These are phyloP conservation scores for Micromonas commoda DNA, from an alignment of 139 green algal genomes.

Conservation along the genomic window DNA sequence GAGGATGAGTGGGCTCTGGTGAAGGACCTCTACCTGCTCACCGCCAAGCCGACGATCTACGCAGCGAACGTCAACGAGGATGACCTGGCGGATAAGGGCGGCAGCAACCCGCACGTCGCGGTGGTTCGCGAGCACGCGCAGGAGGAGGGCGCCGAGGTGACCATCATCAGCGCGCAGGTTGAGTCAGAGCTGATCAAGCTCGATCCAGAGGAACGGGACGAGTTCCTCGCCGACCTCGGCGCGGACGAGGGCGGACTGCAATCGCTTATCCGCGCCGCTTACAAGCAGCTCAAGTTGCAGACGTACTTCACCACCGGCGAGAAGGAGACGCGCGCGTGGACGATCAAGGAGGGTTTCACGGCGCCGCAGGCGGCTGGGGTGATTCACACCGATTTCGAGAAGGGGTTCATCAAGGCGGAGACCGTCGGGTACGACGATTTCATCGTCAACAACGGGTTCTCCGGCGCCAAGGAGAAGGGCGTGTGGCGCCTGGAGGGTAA, in stretches of 20 bases:
- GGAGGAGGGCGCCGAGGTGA: conserved; percentile 61
- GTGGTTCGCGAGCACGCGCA: conserved; percentile 55
- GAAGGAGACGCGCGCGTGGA: conserved; percentile 76
- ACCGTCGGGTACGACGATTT: conserved; percentile 77
- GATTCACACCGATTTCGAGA: conserved; percentile 93
- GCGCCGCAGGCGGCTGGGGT: conserved; percentile 73
- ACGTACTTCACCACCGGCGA: conserved; percentile 98
- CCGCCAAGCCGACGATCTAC: conserved; percentile 46
- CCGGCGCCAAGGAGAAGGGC: conserved; percentile 58
- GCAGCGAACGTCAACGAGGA: conserved; percentile 85
- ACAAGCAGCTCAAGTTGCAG: conserved; percentile 78
- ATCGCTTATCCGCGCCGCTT: conserved; percentile 58
- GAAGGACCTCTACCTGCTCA: conserved; percentile 40
- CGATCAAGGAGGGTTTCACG: conserved; percentile 39
- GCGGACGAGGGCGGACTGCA: conserved; percentile 72
- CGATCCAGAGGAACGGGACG: conserved; percentile 66
- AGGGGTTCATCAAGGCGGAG: conserved; percentile 83
- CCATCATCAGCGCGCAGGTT: conserved; percentile 50
- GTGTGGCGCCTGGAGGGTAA: conserved; percentile 87
- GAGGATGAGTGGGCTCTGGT: conserved; percentile 60
- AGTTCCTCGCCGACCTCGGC: conserved; percentile 83
- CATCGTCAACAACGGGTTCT: conserved; percentile 50
- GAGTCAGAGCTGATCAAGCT: conserved; percentile 90
- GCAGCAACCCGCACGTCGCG: conserved; percentile 74
- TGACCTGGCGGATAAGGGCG: conserved; percentile 69